A percentile compares a stretch with the other conserved stretches of the same genome.
Conservation (phyloP, 768 basidiomycete species). For the Tricholoma hemisulphureum region DNA sequence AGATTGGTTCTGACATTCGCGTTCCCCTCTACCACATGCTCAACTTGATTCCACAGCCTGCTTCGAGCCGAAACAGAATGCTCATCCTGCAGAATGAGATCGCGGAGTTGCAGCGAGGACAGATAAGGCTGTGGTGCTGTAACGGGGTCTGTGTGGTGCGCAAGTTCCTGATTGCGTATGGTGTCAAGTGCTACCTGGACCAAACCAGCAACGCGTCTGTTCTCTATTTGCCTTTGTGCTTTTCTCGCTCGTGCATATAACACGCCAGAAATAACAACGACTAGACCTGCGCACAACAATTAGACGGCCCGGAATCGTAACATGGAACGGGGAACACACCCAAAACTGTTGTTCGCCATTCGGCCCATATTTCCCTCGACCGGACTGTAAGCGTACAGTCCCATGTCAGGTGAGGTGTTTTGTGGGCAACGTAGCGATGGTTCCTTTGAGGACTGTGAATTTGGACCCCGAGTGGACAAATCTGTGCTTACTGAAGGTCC, state of each 20-base stretch:
- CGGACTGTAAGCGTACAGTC: constrained; percentile 66
- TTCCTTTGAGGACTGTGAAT: constrained; percentile 44
- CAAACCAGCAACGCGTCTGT: constrained; percentile 64
- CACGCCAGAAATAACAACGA: constrained; percentile 4
- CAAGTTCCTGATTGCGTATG: constrained; percentile 78
- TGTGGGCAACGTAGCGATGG: constrained; percentile 72
- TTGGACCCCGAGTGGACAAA: constrained; percentile 12
- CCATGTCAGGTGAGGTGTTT: constrained; percentile 64
- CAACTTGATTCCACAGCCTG: constrained; percentile 79
- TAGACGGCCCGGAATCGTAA: constrained; percentile 3
- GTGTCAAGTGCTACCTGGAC: constrained; percentile 80
- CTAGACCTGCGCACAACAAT: constrained; percentile 7
- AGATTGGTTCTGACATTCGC: constrained; percentile 84
- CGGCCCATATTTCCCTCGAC: constrained; percentile 61
- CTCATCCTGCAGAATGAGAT: constrained; percentile 79
- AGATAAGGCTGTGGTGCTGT: constrained; percentile 72
- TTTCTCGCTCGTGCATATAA: constrained; percentile 32
- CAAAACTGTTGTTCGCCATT: constrained; percentile 63
- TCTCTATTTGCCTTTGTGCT: constrained; percentile 55
- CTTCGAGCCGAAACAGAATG: constrained; percentile 66
- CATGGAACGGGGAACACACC: constrained; percentile 43
- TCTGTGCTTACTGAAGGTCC: constrained; percentile 56
- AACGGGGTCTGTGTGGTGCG: constrained; percentile 80
- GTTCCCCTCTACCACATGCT: constrained; percentile 84
- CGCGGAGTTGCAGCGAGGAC: constrained; percentile 84